Evolutionary conservation across 371 early-diverging fungal genomes (phyloP), one percentile per base, ranked within the genome.

Genomic region (Syncephalis fuscata): DNA sequence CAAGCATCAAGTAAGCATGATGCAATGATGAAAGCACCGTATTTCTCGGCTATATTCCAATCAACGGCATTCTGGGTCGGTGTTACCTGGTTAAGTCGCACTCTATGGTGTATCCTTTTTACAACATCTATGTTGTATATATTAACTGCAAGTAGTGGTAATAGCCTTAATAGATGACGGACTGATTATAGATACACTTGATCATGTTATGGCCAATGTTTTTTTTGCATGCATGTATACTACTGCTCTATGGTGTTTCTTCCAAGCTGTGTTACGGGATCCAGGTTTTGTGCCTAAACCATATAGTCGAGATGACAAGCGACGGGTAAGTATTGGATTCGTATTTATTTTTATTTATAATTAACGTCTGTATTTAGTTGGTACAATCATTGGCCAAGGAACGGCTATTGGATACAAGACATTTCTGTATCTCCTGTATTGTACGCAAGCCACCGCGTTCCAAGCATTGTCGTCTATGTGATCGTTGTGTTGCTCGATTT

Each of bases 391-490:
- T 93, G 47, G 82, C 81, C 0, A 78, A 80, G 22, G 65, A 71
- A n/a, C 70, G 76, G 2, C 56, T 54, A 25, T 64, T 93, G 46
- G 85, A 88, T 60, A 52, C 71, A 19, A 66, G 84, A 15, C 77
- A 83, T 46, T 92, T 85, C 49, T 95, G 96, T 56, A 61, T 76
- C 3, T 79, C 86, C 1, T 89, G 88, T 48, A 57, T 86, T 50
- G 71, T 68, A 54, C 74, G 68, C 14, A 86, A 88, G 48, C 98
- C 99, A 15, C 58, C 95, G 49, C 69, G 99, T 23, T 88, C 94
- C 16, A 98, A 99, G 65, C 99, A 99, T 55, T 99, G 99, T 67
- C 82, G 80, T 51, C 67, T 83, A 37, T 98, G 99, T 60, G 78
- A 92, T 55, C 78, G 88, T 44, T 99, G 99, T 62, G 92, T 99